Percentiles rank a stretch among this genome's conserved stretches.
Evolutionary conservation across 495 filamentous ascomycete species (phyloP).

Genomic region (Articulospora tetracladia): DNA sequence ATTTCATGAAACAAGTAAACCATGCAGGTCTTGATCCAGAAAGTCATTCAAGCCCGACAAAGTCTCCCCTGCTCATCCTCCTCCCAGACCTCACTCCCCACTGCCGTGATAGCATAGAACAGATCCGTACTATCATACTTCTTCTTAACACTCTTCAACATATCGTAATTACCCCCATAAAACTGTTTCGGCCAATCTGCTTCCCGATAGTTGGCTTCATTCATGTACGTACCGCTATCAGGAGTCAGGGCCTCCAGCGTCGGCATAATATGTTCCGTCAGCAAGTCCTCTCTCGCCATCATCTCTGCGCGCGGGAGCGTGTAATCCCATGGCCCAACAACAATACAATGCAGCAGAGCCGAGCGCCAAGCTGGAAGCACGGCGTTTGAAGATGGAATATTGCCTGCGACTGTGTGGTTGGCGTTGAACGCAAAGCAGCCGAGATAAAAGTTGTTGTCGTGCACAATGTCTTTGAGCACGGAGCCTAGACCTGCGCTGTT

Average conservation of each 20-base stretch:
- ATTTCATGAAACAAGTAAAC: too few species aligned
- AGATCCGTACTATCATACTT: constrained; percentile 52
- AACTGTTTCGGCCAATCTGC: constrained; percentile 46
- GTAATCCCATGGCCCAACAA: constrained; percentile 34
- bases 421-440: constrained; percentile 40
- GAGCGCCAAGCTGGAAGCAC: constrained; percentile 57
- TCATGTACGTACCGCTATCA: constrained; percentile 35
- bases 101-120: constrained; percentile 55
- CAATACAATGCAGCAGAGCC: constrained; percentile 30
- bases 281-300: constrained; percentile 23
- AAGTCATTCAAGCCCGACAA: constrained; percentile 3
- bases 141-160: constrained; percentile 43
- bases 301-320: constrained; percentile 27
- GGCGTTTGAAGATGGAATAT: constrained; percentile 33
- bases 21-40: too few species aligned
- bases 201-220: constrained; percentile 45
- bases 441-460: constrained; percentile 28
- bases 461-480: background rate
- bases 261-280: constrained; percentile 32
- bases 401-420: constrained; percentile 25
- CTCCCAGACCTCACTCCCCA: constrained; percentile 61
- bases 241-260: constrained; percentile 33
- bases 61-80: background rate
- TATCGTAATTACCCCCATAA: constrained; percentile 47
- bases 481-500: background rate